Evolutionary conservation across 2,329 filamentous ascomycete species (phyloP).

Genomic region (Scedosporium apiospermum): DNA sequence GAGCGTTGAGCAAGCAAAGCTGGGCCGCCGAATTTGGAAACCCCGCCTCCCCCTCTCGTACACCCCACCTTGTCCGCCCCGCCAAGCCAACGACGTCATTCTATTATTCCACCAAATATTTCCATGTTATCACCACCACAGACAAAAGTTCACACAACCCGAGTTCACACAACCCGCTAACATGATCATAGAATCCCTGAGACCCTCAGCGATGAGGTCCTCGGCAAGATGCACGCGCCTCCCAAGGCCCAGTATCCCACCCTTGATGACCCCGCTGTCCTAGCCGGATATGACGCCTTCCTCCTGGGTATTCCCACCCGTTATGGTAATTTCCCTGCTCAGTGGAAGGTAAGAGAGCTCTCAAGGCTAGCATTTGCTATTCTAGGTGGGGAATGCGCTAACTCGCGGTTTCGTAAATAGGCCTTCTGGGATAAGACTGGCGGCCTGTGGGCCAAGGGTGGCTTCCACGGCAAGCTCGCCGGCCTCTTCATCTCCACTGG

Average conservation of each 20-base stretch:
- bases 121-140: neutral
- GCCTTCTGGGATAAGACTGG: constrained; percentile 86
- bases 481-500: constrained; percentile 88
- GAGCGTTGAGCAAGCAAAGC: no score
- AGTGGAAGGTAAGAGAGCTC: constrained; percentile 60
- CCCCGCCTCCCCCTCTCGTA: no score
- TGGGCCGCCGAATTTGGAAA: no score
- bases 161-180: no score
- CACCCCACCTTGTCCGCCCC: no score
- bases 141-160: no score
- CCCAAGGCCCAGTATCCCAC: constrained; percentile 62
- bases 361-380: no score
- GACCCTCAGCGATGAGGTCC: constrained; percentile 76
- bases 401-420: constrained; percentile 13
- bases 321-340: constrained; percentile 93
- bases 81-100: no score
- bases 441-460: constrained; percentile 69
- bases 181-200: constrained; percentile 54
- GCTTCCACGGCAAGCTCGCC: constrained; percentile 78
- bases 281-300: constrained; percentile 76
- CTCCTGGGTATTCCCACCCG: constrained; percentile 92
- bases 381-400: neutral
- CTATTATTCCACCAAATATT: no score
- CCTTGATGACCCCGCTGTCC: constrained; percentile 43
- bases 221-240: constrained; percentile 85